Percentiles rank a stretch among this genome's conserved stretches.
These are phyloP conservation scores for Kazachstania sp. DNA, from an alignment of 1,139 yeast genomes.

Conservation along the genomic window DNA sequence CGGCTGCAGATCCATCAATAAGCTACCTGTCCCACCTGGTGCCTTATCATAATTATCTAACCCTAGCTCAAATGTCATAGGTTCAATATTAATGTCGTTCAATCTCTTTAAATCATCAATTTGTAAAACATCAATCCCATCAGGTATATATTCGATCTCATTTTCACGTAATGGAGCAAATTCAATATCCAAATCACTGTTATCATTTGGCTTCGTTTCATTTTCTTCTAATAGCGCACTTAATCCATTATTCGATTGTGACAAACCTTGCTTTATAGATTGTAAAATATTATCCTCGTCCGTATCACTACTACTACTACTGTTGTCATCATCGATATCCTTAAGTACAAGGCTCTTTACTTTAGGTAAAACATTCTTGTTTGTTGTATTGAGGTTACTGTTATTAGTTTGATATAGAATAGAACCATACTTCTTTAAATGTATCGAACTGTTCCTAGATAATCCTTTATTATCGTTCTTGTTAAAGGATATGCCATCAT, in stretches of 20 bases:
- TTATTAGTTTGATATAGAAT: constrained; percentile 12
- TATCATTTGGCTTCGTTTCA: not conserved
- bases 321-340: constrained; percentile 15
- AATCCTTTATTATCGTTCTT: not conserved
- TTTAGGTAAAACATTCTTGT: constrained; percentile 3
- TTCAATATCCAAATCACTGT: constrained; percentile 8
- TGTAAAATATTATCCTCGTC: constrained; percentile 11
- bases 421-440: constrained; percentile 31
- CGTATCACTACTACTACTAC: constrained; percentile 5
- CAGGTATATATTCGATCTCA: constrained; percentile 22
- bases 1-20: constrained; percentile 4
- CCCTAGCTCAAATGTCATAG: not conserved
- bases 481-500: constrained; percentile 10
- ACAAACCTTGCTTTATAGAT: not conserved
- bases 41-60: constrained; percentile 8
- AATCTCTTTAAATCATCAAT: constrained; percentile 20
- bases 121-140: constrained; percentile 21
- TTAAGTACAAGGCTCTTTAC: constrained; percentile 28
- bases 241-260: not conserved
- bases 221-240: not conserved
- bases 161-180: constrained; percentile 16
- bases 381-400: not conserved
- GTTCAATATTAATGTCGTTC: constrained; percentile 6
- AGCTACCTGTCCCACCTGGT: not conserved
- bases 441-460: constrained; percentile 9